phyloP scores from a whole-genome alignment of 768 basidiomycete species.

The Favolaschia claudopus region DNA sequence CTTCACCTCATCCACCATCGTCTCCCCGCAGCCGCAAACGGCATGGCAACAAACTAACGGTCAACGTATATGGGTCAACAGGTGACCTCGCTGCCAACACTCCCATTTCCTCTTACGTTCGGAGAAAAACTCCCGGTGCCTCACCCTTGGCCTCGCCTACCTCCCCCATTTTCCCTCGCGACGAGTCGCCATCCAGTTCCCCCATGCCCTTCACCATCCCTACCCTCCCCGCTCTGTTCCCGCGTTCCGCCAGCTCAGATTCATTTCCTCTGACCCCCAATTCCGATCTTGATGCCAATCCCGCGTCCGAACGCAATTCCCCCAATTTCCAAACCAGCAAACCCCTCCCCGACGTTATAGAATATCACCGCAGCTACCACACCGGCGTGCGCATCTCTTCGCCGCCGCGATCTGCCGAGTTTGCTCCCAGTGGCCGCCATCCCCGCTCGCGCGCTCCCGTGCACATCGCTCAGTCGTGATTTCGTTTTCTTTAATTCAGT shows the following conservation, averaged over 20 bases:
- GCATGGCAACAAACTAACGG: constrained; percentile 53
- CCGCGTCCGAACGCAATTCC: constrained; percentile 27
- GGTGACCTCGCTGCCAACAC: constrained; percentile 68
- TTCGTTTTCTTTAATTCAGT: constrained; percentile 3
- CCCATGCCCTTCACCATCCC: constrained; percentile 69
- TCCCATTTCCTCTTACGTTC: constrained; percentile 82
- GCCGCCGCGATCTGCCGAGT: constrained; percentile 43
- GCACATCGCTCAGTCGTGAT: constrained; percentile 37
- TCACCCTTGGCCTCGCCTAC: constrained; percentile 79
- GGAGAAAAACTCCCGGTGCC: constrained; percentile 78
- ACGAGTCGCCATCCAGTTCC: constrained; percentile 45
- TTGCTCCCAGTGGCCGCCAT: constrained; percentile 32
- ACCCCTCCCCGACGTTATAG: constrained; percentile 38
- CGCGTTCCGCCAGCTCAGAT: constrained; percentile 51
- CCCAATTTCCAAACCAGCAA: constrained; percentile 28
- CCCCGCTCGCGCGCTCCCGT: constrained; percentile 39
- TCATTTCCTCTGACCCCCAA: constrained; percentile 50
- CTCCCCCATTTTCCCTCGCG: constrained; percentile 66
- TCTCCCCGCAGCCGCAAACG: constrained; percentile 53
- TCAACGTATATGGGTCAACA: constrained; percentile 56
- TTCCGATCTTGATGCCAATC: constrained; percentile 43
- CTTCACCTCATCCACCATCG: constrained; percentile 47
- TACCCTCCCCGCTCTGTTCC: constrained; percentile 64
- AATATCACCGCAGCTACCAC: constrained; percentile 45
- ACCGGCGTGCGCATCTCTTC: constrained; percentile 56